phyloP scores from a whole-genome alignment of 345 rosid species.

The Nephelium lappaceum region DNA sequence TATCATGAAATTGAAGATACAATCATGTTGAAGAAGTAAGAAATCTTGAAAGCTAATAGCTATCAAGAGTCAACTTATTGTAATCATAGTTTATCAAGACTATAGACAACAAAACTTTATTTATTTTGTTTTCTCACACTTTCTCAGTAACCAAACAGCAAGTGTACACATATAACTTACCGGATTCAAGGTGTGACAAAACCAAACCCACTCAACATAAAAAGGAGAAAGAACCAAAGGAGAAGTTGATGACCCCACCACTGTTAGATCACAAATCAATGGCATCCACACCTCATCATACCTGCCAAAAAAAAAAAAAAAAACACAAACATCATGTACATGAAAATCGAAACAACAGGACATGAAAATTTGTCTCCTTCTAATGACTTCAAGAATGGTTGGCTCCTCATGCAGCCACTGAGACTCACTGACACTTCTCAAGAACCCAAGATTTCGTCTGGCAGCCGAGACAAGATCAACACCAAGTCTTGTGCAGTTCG shows the following conservation, averaged over 20 bases:
- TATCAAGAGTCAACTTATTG: not conserved
- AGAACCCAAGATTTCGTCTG: slow-evolving; percentile 55
- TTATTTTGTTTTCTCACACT: slow-evolving; percentile 13
- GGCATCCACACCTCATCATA: slow-evolving; percentile 97
- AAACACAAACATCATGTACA: not conserved
- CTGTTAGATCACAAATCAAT: slow-evolving; percentile 72
- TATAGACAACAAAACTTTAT: too few relatives aligned
- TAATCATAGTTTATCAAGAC: too few relatives aligned
- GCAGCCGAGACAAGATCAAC: slow-evolving; percentile 77
- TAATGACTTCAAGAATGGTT: slow-evolving; percentile 57
- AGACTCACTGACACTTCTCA: slow-evolving; percentile 60
- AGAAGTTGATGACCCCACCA: not conserved
- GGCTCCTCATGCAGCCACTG: slow-evolving; percentile 70
- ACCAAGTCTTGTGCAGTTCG: slow-evolving; percentile 37
- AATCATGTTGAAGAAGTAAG: not conserved
- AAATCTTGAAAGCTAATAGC: not conserved
- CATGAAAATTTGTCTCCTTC: slow-evolving; percentile 49
- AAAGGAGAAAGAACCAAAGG: slow-evolving; percentile 73
- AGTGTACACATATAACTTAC: slow-evolving; percentile 36
- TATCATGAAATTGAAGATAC: not conserved
- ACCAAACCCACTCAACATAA: slow-evolving; percentile 97
- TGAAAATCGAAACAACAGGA: not conserved
- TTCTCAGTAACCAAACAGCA: slow-evolving; percentile 35
- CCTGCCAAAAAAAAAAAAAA: slow-evolving; percentile 24
- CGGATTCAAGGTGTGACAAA: slow-evolving; percentile 85